A percentile compares a stretch with the other conserved stretches of the same genome.
phyloP scores from a whole-genome alignment of 2,329 filamentous ascomycete species.

The Tympanopsis confertula region DNA sequence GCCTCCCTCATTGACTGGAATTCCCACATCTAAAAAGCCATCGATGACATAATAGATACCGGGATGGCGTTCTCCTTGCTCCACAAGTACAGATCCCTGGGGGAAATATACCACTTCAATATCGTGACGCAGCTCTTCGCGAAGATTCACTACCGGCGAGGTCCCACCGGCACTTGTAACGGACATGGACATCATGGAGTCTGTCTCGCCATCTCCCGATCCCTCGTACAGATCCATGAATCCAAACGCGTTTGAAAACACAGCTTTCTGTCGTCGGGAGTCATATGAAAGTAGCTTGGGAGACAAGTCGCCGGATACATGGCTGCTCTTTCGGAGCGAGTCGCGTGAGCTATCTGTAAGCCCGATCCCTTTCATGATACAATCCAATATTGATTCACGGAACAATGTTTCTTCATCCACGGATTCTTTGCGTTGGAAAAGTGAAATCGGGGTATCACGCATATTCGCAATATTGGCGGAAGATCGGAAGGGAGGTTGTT shows the following conservation, averaged over 20 bases:
- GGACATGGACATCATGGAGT: constrained; percentile 60
- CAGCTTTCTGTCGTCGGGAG: constrained; percentile 64
- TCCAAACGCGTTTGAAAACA: constrained; percentile 75
- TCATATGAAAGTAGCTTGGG: constrained; percentile 78
- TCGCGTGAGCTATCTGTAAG: constrained; percentile 54
- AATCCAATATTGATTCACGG: constrained; percentile 79
- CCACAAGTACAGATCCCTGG: constrained; percentile 83
- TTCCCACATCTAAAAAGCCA: constrained; percentile 86
- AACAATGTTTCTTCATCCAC: constrained; percentile 83
- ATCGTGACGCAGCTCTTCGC: constrained; percentile 77
- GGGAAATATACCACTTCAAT: constrained; percentile 97
- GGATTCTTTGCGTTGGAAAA: constrained; percentile 66
- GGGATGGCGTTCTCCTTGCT: constrained; percentile 93
- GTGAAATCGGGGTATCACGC: background rate
- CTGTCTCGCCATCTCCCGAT: constrained; percentile 69
- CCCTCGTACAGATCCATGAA: constrained; percentile 78
- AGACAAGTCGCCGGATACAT: constrained; percentile 72
- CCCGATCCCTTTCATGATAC: constrained; percentile 89
- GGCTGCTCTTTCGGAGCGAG: constrained; percentile 40
- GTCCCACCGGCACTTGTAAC: constrained; percentile 46
- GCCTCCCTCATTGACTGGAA: constrained; percentile 53
- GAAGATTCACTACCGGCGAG: constrained; percentile 50
- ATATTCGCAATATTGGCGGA: background rate
- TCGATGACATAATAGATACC: constrained; percentile 96
- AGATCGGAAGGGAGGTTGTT: background rate